Evolutionary conservation across 441 rosid species (phyloP).

Genomic region (Populus tomentosa): DNA sequence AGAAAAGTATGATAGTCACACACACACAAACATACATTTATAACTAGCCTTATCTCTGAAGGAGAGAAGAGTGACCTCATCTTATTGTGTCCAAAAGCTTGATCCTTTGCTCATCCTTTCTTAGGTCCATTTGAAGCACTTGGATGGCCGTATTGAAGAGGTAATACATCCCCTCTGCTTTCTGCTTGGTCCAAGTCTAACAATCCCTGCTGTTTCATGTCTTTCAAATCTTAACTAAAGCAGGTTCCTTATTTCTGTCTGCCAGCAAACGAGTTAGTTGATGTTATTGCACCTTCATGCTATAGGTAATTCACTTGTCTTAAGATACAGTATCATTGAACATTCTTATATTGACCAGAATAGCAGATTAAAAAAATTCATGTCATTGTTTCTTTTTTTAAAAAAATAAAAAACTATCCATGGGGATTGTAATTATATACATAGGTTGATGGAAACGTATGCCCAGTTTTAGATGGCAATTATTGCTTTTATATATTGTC

Average conservation of each 20-base stretch:
- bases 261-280: slow-evolving; percentile 90
- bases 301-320: slow-evolving; percentile 51
- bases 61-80: background rate
- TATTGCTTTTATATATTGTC: no score
- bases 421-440: background rate
- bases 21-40: no score
- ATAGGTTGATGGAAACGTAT: background rate
- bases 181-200: slow-evolving; percentile 19
- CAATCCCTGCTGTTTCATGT: slow-evolving; percentile 33
- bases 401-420: no score
- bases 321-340: no score
- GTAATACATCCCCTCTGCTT: slow-evolving; percentile 30
- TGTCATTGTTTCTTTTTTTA: no score
- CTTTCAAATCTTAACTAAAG: slow-evolving; percentile 41
- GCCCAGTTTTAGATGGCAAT: no score
- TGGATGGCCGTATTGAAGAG: slow-evolving; percentile 97
- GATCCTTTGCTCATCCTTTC: slow-evolving; percentile 18
- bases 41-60: background rate
- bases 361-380: no score
- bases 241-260: slow-evolving; percentile 99
- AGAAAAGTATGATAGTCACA: background rate
- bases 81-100: slow-evolving; percentile 3
- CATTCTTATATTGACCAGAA: no score
- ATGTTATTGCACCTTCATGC: slow-evolving; percentile 97
- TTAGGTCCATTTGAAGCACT: slow-evolving; percentile 90